These are phyloP conservation scores for Vigna mungo DNA, from an alignment of 306 rosid genomes.

Conservation along the genomic window DNA sequence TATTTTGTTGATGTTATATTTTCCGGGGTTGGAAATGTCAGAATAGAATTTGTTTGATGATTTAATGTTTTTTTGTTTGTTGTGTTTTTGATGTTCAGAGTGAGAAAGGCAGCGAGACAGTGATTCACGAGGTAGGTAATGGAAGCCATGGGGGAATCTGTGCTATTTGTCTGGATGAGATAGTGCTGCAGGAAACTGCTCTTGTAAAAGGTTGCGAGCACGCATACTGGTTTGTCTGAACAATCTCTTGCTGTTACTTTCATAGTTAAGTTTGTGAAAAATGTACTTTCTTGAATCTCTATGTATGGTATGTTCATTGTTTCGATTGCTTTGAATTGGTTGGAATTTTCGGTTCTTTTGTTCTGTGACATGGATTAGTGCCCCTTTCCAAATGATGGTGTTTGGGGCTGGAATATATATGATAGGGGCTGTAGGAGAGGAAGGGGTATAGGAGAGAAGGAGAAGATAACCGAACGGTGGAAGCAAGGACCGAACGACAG, in stretches of 20 bases:
- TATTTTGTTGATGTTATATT: not conserved
- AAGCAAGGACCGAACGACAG: too few relatives aligned
- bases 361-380: not conserved
- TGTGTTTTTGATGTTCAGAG: constrained; percentile 46
- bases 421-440: too few relatives aligned
- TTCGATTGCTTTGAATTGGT: constrained; percentile 27
- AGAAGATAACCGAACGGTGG: too few relatives aligned
- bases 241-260: constrained; percentile 32
- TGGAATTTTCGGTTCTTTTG: constrained; percentile 19
- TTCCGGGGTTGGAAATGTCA: not conserved
- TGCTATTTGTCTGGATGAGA: constrained; percentile 78
- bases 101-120: constrained; percentile 52
- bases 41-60: not conserved
- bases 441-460: too few relatives aligned
- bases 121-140: constrained; percentile 47
- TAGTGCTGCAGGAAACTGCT: constrained; percentile 80
- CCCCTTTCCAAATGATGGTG: not conserved
- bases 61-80: constrained; percentile 18
- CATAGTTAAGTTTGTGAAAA: constrained; percentile 4
- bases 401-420: too few relatives aligned
- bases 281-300: constrained; percentile 19
- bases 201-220: constrained; percentile 96
- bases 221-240: constrained; percentile 86
- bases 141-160: constrained; percentile 72
- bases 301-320: not conserved